Percentiles rank a stretch among this genome's conserved stretches.
Evolutionary conservation across 441 rosid species (phyloP).

Genomic region (Gossypium davidsonii): DNA sequence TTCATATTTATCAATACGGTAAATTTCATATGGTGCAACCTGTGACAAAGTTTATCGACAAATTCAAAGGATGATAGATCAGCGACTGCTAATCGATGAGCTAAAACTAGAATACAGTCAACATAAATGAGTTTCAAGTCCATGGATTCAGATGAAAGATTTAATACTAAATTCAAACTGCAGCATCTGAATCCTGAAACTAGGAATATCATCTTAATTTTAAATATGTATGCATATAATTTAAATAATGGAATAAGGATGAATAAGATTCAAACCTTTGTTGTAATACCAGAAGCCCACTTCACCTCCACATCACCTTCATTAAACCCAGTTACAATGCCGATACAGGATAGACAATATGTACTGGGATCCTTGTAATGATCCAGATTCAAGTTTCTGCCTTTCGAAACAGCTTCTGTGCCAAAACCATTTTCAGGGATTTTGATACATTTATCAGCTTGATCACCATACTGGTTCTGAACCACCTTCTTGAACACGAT

Average conservation of each 20-base stretch:
- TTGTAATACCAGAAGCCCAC: constrained; percentile 66
- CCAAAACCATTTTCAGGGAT: constrained; percentile 20
- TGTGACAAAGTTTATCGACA: constrained; percentile 28
- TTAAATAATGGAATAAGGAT: not conserved
- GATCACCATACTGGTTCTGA: constrained; percentile 18
- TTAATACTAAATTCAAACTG: not conserved
- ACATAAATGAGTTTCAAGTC: not conserved
- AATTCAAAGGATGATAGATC: constrained; percentile 3
- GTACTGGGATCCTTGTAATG: constrained; percentile 23
- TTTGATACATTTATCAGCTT: constrained; percentile 18
- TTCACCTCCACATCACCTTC: constrained; percentile 71
- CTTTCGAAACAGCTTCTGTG: constrained; percentile 15
- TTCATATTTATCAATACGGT: constrained; percentile 56
- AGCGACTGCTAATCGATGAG: not conserved
- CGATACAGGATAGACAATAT: constrained; percentile 48
- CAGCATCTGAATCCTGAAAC: not conserved
- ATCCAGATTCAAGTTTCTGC: constrained; percentile 18
- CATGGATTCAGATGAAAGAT: not conserved
- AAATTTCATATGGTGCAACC: constrained; percentile 77
- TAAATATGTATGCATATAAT: not conserved
- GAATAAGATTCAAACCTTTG: constrained; percentile 42
- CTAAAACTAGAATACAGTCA: not conserved
- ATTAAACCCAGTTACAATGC: constrained; percentile 62
- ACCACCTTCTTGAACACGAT: constrained; percentile 53
- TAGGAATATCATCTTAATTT: not conserved